Evolutionary conservation across 805 yeast species (phyloP), one percentile per base, ranked within the genome.

Genomic region (Ogataea populi-albae): DNA sequence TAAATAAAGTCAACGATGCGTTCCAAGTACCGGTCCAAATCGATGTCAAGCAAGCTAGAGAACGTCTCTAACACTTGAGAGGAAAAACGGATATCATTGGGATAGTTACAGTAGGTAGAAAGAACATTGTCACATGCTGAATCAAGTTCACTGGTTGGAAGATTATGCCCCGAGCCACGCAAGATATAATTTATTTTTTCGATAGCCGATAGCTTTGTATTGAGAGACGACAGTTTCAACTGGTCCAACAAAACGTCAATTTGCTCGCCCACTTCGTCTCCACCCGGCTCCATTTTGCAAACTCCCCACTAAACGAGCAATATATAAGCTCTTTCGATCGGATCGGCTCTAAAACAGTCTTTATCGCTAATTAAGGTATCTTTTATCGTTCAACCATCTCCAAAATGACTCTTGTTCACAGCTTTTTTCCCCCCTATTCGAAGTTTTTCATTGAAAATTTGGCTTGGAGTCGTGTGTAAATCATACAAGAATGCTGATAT

Each of bases 81-180:
- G 35, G 79, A 65, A 11, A 82, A 75, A 31, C 54, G 57, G 8
- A 60, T 44, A 50, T 80, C 85, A 43, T 66, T 72, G 42, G 77
- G 77, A 32, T 40, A 53, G 47, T 65, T 66, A 30, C 61, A 57
- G 55, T 64, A 78, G 3, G 81, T 71, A 30, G 64, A 65, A 43
- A 79, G 59, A 30, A 79, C 54, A 11, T 55, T 50, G 5, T 54
- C 23, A 4, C 69, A 59, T 5, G 66, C 50, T 30, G 52, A 49
- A 15, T 54, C 48, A 25, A 64, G 48, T 7, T 51, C 59, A 11
- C 41, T 32, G 2, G 41, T 41, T 12, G 52, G 23, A 15, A 37
- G 28, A n/a, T 25, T 32, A n/a, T n/a, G n/a, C 8, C 32, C 34
- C 20, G 36, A 35, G 30, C 53, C 35, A 32, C 57, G 47, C 30